phyloP scores from a whole-genome alignment of 805 yeast genomes.

The Yarrowia sp. region DNA sequence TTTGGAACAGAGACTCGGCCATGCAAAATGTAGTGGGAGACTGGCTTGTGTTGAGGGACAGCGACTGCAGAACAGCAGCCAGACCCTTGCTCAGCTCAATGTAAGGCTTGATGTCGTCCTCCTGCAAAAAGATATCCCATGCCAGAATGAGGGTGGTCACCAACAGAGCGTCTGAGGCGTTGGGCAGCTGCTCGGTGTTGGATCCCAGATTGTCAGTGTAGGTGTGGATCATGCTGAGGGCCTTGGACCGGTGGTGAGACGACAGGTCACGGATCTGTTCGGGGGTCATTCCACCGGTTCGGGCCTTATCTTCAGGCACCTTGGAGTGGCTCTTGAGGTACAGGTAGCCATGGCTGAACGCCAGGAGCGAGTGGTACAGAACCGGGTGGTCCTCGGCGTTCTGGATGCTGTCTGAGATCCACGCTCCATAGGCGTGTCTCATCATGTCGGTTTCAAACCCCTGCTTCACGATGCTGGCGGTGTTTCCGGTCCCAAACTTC shows the following conservation, averaged over 20 bases:
- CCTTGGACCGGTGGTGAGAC: conserved; percentile 17
- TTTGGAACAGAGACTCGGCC: conserved; percentile 48
- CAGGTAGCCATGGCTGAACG: conserved; percentile 45
- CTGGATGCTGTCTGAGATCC: conserved; percentile 44
- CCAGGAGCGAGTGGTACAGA: conserved; percentile 46
- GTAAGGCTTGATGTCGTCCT: conserved; percentile 44
- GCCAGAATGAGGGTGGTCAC: conserved; percentile 46
- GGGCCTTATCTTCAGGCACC: conserved; percentile 22
- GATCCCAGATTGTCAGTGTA: conserved; percentile 22
- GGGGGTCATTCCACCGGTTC: conserved; percentile 2
- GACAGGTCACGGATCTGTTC: conserved; percentile 13
- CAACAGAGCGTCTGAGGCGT: conserved; percentile 41
- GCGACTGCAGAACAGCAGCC: conserved; percentile 46
- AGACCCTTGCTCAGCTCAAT: conserved; percentile 46
- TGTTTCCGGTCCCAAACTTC: conserved; percentile 26
- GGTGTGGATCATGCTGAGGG: conserved; percentile 12
- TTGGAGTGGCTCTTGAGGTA: conserved; percentile 42
- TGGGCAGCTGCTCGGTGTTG: conserved; percentile 15
- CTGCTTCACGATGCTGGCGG: conserved; percentile 42
- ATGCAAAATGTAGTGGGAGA: conserved; percentile 46
- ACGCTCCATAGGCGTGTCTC: conserved; percentile 44
- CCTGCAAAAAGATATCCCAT: conserved; percentile 48
- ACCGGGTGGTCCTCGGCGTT: conserved; percentile 43
- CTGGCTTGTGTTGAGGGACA: conserved; percentile 42
- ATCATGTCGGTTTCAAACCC: conserved; percentile 47